Base-by-base conservation (phyloP, 495 filamentous ascomycete species). In the Clavariopsis aquatica region DNA sequence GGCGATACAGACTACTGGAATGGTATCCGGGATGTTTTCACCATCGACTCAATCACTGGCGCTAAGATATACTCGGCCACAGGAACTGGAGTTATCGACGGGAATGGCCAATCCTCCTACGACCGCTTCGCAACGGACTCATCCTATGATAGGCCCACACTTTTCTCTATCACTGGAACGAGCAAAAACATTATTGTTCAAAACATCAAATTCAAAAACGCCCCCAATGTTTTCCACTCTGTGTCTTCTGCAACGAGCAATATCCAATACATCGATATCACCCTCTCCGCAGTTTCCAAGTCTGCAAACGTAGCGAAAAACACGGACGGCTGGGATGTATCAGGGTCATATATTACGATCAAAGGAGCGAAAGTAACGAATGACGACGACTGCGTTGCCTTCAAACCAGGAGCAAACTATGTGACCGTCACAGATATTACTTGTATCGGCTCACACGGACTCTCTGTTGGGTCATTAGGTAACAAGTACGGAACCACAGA, bases 381-480 rank as follows among this genome's bases (percentile, higher is more conserved):
- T 57, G 72, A 80, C 49, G 79, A 81, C 43, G 78, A 80, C 72
- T 81, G 78, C 38, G 74, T 81, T 12, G 79, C 78, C 0, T 78
- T 81, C 28, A 52, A 34, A 34, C 31, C 31, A 34, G 31, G 31
- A 5, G 31, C 31, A 5, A 34, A 56, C 45, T 24, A 49, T 17
- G 22, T 49, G 5, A 7, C 45, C 45, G 22, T 49, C 4, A 49
- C 4, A 6, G 19, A 49, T 17, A 19, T 49, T 17, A 49, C 45
- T 8, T 10, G 10, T 22, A 43, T 22, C 34, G 38, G 54, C 54
- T 34, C 31, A 6, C 31, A 34, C 12, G 31, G 31, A 5, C 31
- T 34, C 12, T 34, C 31, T 6, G 31, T 34, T 12, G 31, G 31
- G 12, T 6, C 6, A 5, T 34, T 34, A 34, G 31, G 31, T 12